These are phyloP conservation scores for Phylloporus scabripes DNA, from an alignment of 768 basidiomycete species.

Conservation along the genomic window DNA sequence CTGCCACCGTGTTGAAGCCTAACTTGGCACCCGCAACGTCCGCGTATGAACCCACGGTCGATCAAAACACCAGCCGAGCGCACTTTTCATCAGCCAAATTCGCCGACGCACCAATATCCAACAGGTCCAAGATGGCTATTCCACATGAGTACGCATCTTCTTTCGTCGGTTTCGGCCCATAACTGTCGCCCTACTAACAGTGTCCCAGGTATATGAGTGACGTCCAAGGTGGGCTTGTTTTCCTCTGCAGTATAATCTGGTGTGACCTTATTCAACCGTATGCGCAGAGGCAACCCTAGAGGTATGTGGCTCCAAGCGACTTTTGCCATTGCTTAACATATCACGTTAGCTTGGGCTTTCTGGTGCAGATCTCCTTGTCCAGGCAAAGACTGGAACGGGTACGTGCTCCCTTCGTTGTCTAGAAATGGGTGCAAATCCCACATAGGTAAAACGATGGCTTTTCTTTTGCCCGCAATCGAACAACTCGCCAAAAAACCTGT, in stretches of 20 bases:
- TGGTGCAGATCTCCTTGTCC: constrained; percentile 44
- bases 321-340: constrained; percentile 1
- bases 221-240: constrained; percentile 37
- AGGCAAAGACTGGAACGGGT: constrained; percentile 60
- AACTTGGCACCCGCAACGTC: neutral
- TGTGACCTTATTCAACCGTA: neutral
- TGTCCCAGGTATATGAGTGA: constrained; percentile 39
- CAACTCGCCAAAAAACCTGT: constrained; percentile 46
- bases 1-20: constrained; percentile 12
- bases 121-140: constrained; percentile 37
- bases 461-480: constrained; percentile 72
- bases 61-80: constrained; percentile 16
- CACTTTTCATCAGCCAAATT: constrained; percentile 29
- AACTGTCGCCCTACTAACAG: constrained; percentile 18
- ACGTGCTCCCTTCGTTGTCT: constrained; percentile 15
- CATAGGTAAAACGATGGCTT: constrained; percentile 65
- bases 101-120: constrained; percentile 33
- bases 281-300: constrained; percentile 37
- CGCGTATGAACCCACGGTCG: constrained; percentile 9
- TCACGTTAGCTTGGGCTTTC: constrained; percentile 33
- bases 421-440: neutral
- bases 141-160: constrained; percentile 36
- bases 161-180: neutral
- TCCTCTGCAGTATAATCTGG: neutral
- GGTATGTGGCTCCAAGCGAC: constrained; percentile 14